Evolutionary conservation across 768 basidiomycete species (phyloP).

Genomic region (Amanita thiersii): DNA sequence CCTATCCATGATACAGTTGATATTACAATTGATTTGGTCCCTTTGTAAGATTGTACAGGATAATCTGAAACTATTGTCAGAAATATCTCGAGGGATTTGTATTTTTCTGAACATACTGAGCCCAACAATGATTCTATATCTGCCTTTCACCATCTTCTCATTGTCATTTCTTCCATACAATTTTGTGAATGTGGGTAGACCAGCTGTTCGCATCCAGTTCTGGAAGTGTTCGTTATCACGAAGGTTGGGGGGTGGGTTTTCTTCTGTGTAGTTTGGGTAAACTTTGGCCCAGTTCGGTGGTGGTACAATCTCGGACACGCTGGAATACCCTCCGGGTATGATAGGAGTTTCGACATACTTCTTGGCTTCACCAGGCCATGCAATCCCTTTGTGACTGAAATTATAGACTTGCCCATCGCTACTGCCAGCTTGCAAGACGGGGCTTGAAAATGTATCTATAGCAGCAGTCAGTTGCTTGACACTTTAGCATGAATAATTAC

Average conservation of each 20-base stretch:
- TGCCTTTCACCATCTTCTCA: slow-evolving; percentile 59
- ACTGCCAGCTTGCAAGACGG: slow-evolving; percentile 41
- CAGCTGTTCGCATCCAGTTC: slow-evolving; percentile 99
- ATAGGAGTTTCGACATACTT: slow-evolving; percentile 69
- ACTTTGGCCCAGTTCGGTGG: slow-evolving; percentile 85
- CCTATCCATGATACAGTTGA: slow-evolving; percentile 99
- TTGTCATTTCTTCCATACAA: slow-evolving; percentile 88
- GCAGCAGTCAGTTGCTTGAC: slow-evolving; percentile 5
- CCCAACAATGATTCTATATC: slow-evolving; percentile 66
- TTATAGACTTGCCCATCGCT: slow-evolving; percentile 45
- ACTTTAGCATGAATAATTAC: slow-evolving; percentile 12
- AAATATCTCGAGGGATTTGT: slow-evolving; percentile 3
- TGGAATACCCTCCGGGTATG: slow-evolving; percentile 38
- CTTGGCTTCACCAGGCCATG: slow-evolving; percentile 93
- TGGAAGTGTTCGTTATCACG: slow-evolving; percentile 86
- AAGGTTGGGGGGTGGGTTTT: slow-evolving; percentile 66
- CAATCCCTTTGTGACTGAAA: slow-evolving; percentile 75
- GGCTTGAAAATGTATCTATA: slow-evolving; percentile 72
- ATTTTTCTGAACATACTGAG: slow-evolving; percentile 80
- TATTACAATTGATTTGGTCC: slow-evolving; percentile 95
- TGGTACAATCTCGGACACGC: slow-evolving; percentile 64
- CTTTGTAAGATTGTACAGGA: slow-evolving; percentile 84
- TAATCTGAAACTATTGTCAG: slow-evolving; percentile 51
- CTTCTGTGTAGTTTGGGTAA: slow-evolving; percentile 68
- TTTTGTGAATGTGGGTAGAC: slow-evolving; percentile 94